phyloP scores from a whole-genome alignment of 176 grass and related monocot species.

The Juncus inflexus region DNA sequence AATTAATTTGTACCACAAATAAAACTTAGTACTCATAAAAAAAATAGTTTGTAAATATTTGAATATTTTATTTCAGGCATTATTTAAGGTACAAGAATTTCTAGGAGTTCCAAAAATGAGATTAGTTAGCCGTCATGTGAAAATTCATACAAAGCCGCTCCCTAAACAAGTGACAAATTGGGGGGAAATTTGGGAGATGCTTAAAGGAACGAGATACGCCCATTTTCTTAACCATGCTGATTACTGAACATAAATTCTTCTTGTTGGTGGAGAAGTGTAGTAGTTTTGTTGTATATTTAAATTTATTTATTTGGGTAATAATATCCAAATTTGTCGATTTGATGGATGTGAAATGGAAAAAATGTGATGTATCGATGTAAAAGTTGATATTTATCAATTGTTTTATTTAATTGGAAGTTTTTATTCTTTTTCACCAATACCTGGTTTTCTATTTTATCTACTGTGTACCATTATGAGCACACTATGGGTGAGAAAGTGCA shows the following conservation, averaged over 20 bases:
- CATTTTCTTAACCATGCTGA: slow-evolving; percentile 65
- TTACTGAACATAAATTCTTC: slow-evolving; percentile 22
- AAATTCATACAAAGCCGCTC: slow-evolving; percentile 72
- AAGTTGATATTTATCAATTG: slow-evolving; percentile 7
- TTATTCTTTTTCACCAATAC: background rate
- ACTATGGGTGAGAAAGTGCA: background rate
- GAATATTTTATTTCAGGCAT: slow-evolving; percentile 35
- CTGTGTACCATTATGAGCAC: background rate
- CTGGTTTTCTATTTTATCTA: background rate
- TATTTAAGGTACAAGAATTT: slow-evolving; percentile 59
- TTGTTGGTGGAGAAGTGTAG: no score
- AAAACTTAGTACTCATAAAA: background rate
- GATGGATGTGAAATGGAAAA: slow-evolving; percentile 1
- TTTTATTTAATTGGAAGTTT: slow-evolving; percentile 4
- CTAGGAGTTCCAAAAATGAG: slow-evolving; percentile 49
- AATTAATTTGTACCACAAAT: background rate
- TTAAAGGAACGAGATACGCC: slow-evolving; percentile 58
- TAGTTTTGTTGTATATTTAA: background rate
- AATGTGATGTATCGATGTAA: background rate
- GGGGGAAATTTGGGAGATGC: slow-evolving; percentile 59
- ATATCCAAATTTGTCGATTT: slow-evolving; percentile 8
- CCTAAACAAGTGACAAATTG: slow-evolving; percentile 61
- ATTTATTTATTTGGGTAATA: slow-evolving; percentile 7
- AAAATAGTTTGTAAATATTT: background rate
- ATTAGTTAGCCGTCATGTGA: slow-evolving; percentile 79